phyloP scores from a whole-genome alignment of 2,329 filamentous ascomycete genomes.

The Endocalyx cinctus region DNA sequence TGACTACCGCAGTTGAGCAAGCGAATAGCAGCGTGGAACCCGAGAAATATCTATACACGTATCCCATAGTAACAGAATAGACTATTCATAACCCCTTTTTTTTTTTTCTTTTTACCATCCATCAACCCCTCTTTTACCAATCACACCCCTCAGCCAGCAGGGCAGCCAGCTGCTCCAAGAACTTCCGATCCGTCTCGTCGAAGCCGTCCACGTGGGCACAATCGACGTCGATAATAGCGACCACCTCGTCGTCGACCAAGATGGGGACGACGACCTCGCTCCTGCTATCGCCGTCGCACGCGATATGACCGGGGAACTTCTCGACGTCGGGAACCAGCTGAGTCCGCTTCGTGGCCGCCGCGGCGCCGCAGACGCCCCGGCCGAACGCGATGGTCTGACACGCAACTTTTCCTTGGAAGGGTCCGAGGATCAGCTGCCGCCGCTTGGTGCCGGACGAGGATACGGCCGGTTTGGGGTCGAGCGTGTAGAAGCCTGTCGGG shows the following conservation, averaged over 20 bases:
- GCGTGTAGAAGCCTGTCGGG: constrained; percentile 69
- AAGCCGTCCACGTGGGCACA: constrained; percentile 65
- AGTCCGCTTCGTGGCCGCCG: constrained; percentile 55
- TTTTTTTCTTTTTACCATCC: too few relatives aligned
- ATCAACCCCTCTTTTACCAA: too few relatives aligned
- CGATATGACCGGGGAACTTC: constrained; percentile 73
- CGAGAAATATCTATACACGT: too few relatives aligned
- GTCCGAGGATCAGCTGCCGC: constrained; percentile 68
- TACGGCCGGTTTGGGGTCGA: constrained; percentile 45
- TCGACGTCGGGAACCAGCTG: constrained; percentile 69
- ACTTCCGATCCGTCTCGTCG: constrained; percentile 59
- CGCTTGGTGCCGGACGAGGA: constrained; percentile 20
- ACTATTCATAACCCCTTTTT: too few relatives aligned
- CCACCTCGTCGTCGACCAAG: constrained; percentile 44
- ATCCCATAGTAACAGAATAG: too few relatives aligned
- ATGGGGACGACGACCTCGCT: constrained; percentile 83
- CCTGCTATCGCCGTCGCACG: constrained; percentile 69
- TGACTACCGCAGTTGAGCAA: too few relatives aligned
- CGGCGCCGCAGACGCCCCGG: constrained; percentile 70
- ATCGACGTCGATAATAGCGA: constrained; percentile 77
- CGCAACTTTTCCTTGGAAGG: constrained; percentile 75
- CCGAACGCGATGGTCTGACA: constrained; percentile 74
- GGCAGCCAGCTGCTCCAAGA: constrained; percentile 61
- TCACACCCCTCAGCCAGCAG: constrained; percentile 59
- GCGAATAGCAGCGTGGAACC: too few relatives aligned